Evolutionary conservation across 1,284 basidiomycete genomes (phyloP).

Genomic region (Austroboletus niveus): DNA sequence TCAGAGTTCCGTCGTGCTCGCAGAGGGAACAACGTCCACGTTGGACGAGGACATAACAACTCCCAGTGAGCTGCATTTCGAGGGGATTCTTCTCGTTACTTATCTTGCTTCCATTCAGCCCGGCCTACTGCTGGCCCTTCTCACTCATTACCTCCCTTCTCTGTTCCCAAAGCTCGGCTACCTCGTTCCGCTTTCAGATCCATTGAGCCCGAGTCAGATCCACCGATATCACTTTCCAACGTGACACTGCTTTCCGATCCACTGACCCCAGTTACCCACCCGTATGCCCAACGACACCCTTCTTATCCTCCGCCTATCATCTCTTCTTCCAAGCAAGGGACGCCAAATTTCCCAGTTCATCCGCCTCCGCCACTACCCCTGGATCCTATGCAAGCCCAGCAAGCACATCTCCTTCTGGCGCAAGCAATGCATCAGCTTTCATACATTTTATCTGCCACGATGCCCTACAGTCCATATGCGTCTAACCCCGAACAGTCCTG

Average conservation of each 20-base stretch:
- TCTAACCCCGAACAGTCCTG: conserved; percentile 21
- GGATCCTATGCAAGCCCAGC: conserved; percentile 29
- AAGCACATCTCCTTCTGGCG: conserved; percentile 31
- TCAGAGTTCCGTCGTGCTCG: not conserved
- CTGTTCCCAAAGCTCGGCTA: conserved; percentile 9
- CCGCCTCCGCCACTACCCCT: conserved; percentile 16
- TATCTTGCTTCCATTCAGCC: conserved; percentile 7
- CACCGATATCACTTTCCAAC: not conserved
- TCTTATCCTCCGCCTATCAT: conserved; percentile 18
- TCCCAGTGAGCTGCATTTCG: conserved; percentile 12
- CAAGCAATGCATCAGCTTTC: conserved; percentile 35
- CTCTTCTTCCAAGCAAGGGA: conserved; percentile 9
- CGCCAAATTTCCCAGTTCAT: conserved; percentile 7
- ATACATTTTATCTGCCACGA: conserved; percentile 29
- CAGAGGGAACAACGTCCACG: not conserved
- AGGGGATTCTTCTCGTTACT: conserved; percentile 2
- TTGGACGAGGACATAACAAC: conserved; percentile 4
- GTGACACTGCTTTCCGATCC: conserved; percentile 1
- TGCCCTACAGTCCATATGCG: conserved; percentile 25
- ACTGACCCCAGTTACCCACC: not conserved
- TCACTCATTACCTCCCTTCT: conserved; percentile 4
- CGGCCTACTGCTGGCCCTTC: conserved; percentile 13
- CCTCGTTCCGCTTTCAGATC: conserved; percentile 8
- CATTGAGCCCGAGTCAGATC: conserved; percentile 5
- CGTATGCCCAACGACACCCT: conserved; percentile 16